Conservation (phyloP, 73 alveolate species). For the Tetrahymena borealis region DNA sequence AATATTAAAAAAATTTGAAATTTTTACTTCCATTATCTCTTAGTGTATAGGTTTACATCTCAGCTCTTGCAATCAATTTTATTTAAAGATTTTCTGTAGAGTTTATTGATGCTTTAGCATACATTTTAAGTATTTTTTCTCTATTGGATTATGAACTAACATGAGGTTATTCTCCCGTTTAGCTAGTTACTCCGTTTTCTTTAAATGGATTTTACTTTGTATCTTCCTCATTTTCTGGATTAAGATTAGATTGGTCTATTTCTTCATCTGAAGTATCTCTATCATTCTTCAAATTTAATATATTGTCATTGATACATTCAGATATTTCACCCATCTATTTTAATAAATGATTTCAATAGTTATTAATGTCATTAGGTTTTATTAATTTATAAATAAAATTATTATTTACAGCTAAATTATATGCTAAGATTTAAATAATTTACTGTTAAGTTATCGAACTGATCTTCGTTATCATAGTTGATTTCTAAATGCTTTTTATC, state of each 20-base stretch:
- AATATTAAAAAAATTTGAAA: not conserved
- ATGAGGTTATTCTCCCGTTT: not conserved
- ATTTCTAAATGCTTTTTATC: not conserved
- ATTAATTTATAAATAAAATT: no score
- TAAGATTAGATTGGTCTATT: not conserved
- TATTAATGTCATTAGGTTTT: no score
- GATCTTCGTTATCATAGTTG: not conserved
- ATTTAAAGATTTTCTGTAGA: not conserved
- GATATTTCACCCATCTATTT: not conserved
- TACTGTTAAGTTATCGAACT: not conserved
- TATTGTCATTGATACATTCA: not conserved
- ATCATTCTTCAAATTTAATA: not conserved
- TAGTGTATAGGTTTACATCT: not conserved
- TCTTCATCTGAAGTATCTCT: not conserved
- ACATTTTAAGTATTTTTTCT: not conserved
- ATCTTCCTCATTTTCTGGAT: not conserved
- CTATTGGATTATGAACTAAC: not conserved
- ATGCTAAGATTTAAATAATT: not conserved
- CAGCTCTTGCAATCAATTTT: not conserved
- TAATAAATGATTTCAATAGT: no score
- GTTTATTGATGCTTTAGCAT: not conserved
- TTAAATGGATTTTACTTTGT: not conserved
- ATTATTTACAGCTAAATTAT: not conserved
- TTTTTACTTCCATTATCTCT: not conserved
- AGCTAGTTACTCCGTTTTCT: not conserved